These are phyloP conservation scores for Lithohypha guttulata DNA, from an alignment of 2,329 filamentous ascomycete genomes.

Conservation along the genomic window DNA sequence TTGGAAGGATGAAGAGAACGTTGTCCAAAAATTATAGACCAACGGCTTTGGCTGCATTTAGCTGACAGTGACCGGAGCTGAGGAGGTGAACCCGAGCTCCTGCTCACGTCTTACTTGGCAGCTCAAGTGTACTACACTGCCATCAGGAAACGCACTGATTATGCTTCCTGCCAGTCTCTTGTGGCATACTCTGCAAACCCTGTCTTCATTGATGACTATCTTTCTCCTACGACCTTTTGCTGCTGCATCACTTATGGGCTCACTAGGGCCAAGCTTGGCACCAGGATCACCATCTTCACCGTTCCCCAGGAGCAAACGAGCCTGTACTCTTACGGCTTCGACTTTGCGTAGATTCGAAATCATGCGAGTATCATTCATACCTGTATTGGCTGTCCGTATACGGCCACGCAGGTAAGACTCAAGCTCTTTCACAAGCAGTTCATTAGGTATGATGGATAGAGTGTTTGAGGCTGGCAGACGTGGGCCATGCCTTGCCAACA, in stretches of 20 bases:
- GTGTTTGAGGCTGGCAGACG: slow-evolving; percentile 81
- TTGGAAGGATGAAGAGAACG: too few relatives aligned
- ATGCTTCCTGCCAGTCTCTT: slow-evolving; percentile 87
- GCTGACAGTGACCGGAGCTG: background rate
- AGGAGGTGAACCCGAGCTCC: slow-evolving; percentile 11
- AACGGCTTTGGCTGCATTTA: background rate
- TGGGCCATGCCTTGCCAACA: slow-evolving; percentile 87
- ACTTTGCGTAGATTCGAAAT: slow-evolving; percentile 66
- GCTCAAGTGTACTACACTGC: slow-evolving; percentile 66
- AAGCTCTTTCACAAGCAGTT: slow-evolving; percentile 65
- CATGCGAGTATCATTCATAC: slow-evolving; percentile 70
- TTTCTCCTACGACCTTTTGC: slow-evolving; percentile 49
- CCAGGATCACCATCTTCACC: slow-evolving; percentile 25
- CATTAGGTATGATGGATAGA: slow-evolving; percentile 70
- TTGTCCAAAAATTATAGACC: background rate
- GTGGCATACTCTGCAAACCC: slow-evolving; percentile 84
- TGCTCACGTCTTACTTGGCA: slow-evolving; percentile 46
- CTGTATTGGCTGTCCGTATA: slow-evolving; percentile 73
- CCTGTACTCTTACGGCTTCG: slow-evolving; percentile 66
- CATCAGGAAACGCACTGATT: slow-evolving; percentile 75
- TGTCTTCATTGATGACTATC: slow-evolving; percentile 76
- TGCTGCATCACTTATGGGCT: slow-evolving; percentile 23
- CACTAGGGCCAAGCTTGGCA: background rate
- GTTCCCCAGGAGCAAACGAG: slow-evolving; percentile 62
- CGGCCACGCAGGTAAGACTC: slow-evolving; percentile 86